Percentiles rank a stretch among this genome's conserved stretches.
These are phyloP conservation scores for Clavispora carvajalis DNA, from an alignment of 805 yeast genomes.

Conservation along the genomic window DNA sequence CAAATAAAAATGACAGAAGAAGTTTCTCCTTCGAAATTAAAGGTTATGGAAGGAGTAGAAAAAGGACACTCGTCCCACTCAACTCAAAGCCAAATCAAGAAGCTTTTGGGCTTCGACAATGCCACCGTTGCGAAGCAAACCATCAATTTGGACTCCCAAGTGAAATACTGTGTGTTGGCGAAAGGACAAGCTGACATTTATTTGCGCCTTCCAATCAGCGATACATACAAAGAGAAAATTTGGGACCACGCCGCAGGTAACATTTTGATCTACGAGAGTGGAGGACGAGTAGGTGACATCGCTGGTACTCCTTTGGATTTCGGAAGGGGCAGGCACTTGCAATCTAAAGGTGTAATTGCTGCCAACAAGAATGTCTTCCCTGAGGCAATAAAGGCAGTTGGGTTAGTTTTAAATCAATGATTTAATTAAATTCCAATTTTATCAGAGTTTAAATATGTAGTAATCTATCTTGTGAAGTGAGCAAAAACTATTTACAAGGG, in stretches of 20 bases:
- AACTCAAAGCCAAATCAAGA: constrained; percentile 73
- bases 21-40: constrained; percentile 42
- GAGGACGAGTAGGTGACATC: constrained; percentile 87
- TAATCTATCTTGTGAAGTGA: not conserved
- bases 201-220: constrained; percentile 75
- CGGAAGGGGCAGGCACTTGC: constrained; percentile 75
- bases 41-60: constrained; percentile 91
- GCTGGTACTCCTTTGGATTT: constrained; percentile 71
- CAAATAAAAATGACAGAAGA: constrained; percentile 51
- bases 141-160: constrained; percentile 90
- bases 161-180: constrained; percentile 87
- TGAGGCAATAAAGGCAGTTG: constrained; percentile 46
- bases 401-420: constrained; percentile 25
- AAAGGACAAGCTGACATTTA: constrained; percentile 91
- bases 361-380: constrained; percentile 48
- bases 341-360: constrained; percentile 92
- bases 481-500: not conserved
- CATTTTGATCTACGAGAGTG: constrained; percentile 79
- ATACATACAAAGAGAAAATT: constrained; percentile 81
- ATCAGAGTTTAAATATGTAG: no score
- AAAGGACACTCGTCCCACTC: constrained; percentile 91
- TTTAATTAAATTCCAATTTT: no score
- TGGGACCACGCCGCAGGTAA: constrained; percentile 99
- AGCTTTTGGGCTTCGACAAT: constrained; percentile 37
- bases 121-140: constrained; percentile 57